Percentiles rank a stretch among this genome's conserved stretches.
Conservation (phyloP, 192 early-diverging fungal species). For the Backusella westeae region DNA sequence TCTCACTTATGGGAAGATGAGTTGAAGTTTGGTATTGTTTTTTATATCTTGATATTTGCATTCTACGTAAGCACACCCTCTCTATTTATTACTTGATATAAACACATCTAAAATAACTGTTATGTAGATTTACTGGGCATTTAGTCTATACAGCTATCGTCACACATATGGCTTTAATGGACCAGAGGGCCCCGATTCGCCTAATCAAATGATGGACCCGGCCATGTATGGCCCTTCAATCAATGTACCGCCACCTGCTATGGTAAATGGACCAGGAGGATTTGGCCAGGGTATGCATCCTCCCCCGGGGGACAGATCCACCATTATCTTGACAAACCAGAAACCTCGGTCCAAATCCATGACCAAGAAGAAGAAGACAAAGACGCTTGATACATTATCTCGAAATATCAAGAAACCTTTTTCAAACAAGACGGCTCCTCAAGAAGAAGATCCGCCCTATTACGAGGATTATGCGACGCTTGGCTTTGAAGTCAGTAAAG, state of each 20-base stretch:
- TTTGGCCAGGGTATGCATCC: background rate
- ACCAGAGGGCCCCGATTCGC: background rate
- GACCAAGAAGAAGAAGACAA: background rate
- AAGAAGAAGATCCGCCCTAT: background rate
- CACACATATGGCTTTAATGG: background rate
- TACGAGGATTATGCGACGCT: background rate
- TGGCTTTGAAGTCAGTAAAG: background rate
- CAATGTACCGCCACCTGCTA: background rate
- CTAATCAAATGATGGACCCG: background rate
- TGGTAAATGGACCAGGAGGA: slow-evolving; percentile 14
- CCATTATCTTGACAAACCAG: slow-evolving; percentile 27
- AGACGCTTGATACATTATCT: background rate
- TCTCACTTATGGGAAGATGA: slow-evolving; percentile 34
- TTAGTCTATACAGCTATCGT: background rate
- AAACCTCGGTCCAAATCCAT: slow-evolving; percentile 14
- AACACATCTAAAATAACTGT: background rate
- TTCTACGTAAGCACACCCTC: slow-evolving; percentile 25
- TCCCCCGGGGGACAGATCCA: slow-evolving; percentile 1
- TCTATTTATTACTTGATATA: background rate
- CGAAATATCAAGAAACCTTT: slow-evolving; percentile 3
- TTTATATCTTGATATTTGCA: slow-evolving; percentile 24
- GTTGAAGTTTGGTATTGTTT: slow-evolving; percentile 34
- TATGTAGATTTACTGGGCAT: slow-evolving; percentile 14
- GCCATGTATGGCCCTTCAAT: background rate
- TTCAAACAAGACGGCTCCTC: background rate